Conservation (phyloP, 73 alveolate genomes). For the Paraurostyla sp. region DNA sequence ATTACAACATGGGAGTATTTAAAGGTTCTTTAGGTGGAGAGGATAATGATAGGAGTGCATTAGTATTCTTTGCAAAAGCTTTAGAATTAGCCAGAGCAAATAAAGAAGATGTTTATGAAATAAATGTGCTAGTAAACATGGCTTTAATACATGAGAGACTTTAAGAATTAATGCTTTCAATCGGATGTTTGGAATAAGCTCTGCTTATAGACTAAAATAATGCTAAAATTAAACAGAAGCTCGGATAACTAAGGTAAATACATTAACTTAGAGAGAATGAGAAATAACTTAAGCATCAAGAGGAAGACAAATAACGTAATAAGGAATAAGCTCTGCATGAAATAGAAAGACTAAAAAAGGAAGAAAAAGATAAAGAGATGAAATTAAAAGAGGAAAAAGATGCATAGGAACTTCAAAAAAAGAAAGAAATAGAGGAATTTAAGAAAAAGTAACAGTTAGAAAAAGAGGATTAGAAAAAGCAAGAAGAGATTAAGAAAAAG, state of each 20-base stretch:
- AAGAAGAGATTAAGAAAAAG: neutral
- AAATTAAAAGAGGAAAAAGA: neutral
- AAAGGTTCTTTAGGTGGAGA: neutral
- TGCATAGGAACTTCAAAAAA: neutral
- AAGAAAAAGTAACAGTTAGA: neutral
- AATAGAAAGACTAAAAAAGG: neutral
- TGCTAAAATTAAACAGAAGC: neutral
- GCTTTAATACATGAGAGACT: constrained; percentile 3
- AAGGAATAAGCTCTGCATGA: neutral
- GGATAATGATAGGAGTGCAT: neutral
- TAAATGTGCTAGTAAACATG: constrained; percentile 44
- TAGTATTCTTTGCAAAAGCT: neutral
- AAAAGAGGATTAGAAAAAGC: neutral
- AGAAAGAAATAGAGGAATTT: neutral
- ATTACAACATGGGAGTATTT: constrained; percentile 35
- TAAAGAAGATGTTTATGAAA: constrained; percentile 31
- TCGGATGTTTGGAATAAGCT: constrained; percentile 5
- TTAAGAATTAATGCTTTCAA: neutral
- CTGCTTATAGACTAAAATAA: neutral
- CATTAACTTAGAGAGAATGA: neutral
- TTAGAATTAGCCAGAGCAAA: constrained; percentile 7
- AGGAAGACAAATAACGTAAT: too few relatives aligned
- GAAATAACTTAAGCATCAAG: neutral
- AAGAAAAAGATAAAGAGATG: neutral
- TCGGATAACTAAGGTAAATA: neutral